Conservation (phyloP, 495 filamentous ascomycete genomes). For the Aspergillus cristatus region DNA sequence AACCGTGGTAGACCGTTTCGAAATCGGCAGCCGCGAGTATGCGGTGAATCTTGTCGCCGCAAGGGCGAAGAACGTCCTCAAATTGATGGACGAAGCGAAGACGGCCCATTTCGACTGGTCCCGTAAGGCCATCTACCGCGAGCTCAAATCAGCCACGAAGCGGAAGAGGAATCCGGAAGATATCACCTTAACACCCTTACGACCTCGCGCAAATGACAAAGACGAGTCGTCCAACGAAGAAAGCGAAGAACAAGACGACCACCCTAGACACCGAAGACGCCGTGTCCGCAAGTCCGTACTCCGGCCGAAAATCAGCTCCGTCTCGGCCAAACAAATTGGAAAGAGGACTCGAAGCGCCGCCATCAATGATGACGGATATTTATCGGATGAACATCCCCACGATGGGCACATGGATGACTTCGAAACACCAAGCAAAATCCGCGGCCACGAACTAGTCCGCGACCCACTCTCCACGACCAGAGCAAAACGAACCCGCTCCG, state of each 20-base stretch:
- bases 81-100: conserved; percentile 31
- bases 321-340: conserved; percentile 34
- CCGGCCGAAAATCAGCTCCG: conserved; percentile 36
- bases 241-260: conserved; percentile 15
- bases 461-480: conserved; percentile 31
- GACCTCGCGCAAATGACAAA: conserved; percentile 13
- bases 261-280: conserved; percentile 14
- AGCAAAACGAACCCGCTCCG: conserved; percentile 24
- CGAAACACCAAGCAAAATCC: conserved; percentile 37
- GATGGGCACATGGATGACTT: conserved; percentile 26
- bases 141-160: conserved; percentile 22
- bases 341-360: conserved; percentile 37
- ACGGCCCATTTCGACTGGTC: conserved; percentile 31
- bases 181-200: conserved; percentile 26
- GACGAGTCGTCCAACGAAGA: conserved; percentile 35
- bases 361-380: conserved; percentile 23
- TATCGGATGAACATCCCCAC: conserved; percentile 28
- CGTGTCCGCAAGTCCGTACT: conserved; percentile 42
- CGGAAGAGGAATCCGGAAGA: conserved; percentile 16
- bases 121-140: conserved; percentile 36
- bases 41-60: conserved; percentile 28
- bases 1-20: conserved; percentile 18
- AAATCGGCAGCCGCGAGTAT: conserved; percentile 25
- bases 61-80: conserved; percentile 21
- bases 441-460: conserved; percentile 32